A percentile compares a stretch with the other conserved stretches of the same genome.
phyloP scores from a whole-genome alignment of 1,284 basidiomycete genomes.

The Trametes pubescens region DNA sequence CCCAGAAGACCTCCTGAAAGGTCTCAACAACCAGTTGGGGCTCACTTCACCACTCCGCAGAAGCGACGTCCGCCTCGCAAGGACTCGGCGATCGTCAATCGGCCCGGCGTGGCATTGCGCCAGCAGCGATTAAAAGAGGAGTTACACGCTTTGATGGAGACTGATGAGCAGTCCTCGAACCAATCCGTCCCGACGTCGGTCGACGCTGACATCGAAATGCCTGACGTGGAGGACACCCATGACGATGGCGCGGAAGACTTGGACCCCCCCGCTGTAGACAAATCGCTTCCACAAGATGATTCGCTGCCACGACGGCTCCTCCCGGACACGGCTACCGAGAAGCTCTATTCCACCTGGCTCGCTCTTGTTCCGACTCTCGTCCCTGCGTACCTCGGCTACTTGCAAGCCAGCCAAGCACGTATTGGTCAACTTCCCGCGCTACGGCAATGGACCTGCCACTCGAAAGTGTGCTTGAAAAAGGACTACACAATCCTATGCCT shows the following conservation, averaged over 20 bases:
- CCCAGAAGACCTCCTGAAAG: not conserved
- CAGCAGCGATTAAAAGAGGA: not conserved
- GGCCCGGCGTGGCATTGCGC: not conserved
- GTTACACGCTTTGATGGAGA: not conserved
- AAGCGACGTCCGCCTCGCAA: constrained; percentile 1
- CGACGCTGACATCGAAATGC: not conserved
- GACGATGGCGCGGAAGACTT: not conserved
- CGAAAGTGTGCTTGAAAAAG: not conserved
- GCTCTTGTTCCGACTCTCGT: not conserved
- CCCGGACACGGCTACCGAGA: not conserved
- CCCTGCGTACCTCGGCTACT: not conserved
- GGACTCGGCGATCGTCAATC: not conserved
- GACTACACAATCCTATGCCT: not conserved
- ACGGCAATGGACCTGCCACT: not conserved
- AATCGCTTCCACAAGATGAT: not conserved
- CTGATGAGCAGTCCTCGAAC: not conserved
- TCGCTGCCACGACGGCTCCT: not conserved
- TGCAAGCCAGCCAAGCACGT: not conserved
- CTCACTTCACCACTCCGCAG: constrained; percentile 1
- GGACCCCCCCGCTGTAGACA: no score
- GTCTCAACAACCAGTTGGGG: not conserved
- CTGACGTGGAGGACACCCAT: not conserved
- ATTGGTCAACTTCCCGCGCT: not conserved
- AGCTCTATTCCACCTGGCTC: not conserved
- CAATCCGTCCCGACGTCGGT: not conserved